Evolutionary conservation across 345 rosid genomes (phyloP).

Genomic region (Draba incana): DNA sequence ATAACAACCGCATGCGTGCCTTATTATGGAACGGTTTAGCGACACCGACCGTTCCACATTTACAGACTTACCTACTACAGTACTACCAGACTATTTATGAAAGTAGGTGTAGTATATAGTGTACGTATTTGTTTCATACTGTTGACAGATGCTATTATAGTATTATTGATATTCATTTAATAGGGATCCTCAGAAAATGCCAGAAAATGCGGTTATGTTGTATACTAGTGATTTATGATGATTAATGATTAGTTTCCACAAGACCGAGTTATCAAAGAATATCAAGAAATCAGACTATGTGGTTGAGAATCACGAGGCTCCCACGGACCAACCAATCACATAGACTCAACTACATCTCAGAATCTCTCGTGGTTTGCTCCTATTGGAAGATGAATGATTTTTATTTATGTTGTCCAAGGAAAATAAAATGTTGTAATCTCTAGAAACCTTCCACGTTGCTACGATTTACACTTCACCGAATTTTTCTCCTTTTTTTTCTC

Average conservation of each 20-base stretch:
- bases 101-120: too few species aligned
- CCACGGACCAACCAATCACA: slow-evolving; percentile 37
- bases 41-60: too few species aligned
- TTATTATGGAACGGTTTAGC: too few species aligned
- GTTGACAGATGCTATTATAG: too few species aligned
- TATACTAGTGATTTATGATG: neutral
- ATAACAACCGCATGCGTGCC: too few species aligned
- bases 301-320: slow-evolving; percentile 47
- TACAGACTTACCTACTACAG: too few species aligned
- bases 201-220: slow-evolving; percentile 9
- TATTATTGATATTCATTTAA: neutral
- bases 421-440: slow-evolving; percentile 17
- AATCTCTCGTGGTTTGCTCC: slow-evolving; percentile 35
- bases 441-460: slow-evolving; percentile 34
- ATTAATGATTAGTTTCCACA: slow-evolving; percentile 16
- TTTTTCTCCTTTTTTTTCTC: neutral
- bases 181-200: neutral
- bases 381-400: slow-evolving; percentile 7
- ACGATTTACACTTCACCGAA: neutral
- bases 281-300: slow-evolving; percentile 27
- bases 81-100: too few species aligned
- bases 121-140: too few species aligned
- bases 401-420: neutral
- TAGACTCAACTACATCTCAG: slow-evolving; percentile 33
- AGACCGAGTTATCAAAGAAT: slow-evolving; percentile 6